Conservation (phyloP, 2,329 filamentous ascomycete species). For the Venturia effusa region DNA sequence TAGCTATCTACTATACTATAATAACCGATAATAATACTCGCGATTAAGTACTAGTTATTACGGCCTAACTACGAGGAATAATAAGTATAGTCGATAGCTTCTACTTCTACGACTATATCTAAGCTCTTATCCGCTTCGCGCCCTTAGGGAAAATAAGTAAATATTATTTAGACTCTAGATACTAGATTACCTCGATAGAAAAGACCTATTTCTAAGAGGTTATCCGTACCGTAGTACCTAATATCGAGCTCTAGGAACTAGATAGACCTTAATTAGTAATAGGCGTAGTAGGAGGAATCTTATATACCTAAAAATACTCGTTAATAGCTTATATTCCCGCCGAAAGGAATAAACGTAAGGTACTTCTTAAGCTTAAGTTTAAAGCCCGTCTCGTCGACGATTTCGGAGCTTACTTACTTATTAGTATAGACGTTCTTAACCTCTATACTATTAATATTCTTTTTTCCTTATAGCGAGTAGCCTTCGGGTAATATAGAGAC, state of each 20-base stretch:
- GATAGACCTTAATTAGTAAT: too few relatives aligned
- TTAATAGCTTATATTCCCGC: neutral
- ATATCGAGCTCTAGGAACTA: too few relatives aligned
- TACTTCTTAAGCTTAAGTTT: neutral
- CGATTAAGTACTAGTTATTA: neutral
- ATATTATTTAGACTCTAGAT: too few relatives aligned
- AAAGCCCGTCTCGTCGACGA: neutral
- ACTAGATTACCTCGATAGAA: neutral
- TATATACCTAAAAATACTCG: too few relatives aligned
- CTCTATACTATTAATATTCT: neutral
- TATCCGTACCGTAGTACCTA: too few relatives aligned
- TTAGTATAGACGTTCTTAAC: neutral
- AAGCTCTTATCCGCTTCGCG: neutral
- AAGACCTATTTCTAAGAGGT: neutral
- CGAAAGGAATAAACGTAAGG: neutral
- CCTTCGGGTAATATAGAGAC: neutral
- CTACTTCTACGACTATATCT: neutral
- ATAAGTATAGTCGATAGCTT: too few relatives aligned
- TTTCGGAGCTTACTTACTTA: neutral
- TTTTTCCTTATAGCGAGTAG: neutral
- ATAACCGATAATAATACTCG: neutral
- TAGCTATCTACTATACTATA: neutral
- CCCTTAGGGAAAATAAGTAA: neutral
- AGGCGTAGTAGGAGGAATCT: too few relatives aligned
- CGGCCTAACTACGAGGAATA: neutral